Evolutionary conservation across 257 asterid genomes (phyloP), one percentile per base, ranked within the genome.

Genomic region (Solanum corneliomulleri): DNA sequence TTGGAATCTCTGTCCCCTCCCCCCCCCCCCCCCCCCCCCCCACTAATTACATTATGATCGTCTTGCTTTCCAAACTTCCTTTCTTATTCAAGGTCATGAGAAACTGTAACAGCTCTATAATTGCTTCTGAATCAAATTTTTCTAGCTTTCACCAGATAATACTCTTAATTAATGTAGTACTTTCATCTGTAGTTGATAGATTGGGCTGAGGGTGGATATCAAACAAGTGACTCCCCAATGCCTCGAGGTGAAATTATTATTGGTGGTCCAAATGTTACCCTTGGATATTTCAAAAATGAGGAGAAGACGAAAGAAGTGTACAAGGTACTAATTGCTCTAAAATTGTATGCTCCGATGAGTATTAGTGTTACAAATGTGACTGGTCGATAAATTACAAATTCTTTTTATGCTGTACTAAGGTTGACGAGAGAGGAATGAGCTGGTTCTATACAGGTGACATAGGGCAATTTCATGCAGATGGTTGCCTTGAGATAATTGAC

Each of bases 391-490:
- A 45, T 81, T 29, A 42, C 15, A 16, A 25, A 56, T n/a, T 45
- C 82, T 87, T 33, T 49, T 82, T 16, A 25, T 82, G 62, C 74
- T 88, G 71, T 68, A 35, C 64, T 23, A 90, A 97, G 98, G 95
- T 94, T 87, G 99, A 97, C 37, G 97, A 94, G 92, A 93, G 86
- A 87, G 98, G 98, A 88, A 93, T 92, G 92, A 94, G 94, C 88
- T 97, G 99, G 99, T 97, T 96, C 95, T 94, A 93, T 91, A 92
- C 98, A 0, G 99, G 99, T 78, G 99, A 97, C 86, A 85, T 97
- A 41, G 99, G 99, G 70, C 96, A 91, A 83, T 93, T 96, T 93
- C 99, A 97, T 64, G 89, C 88, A 2, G 98, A 97, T 89, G 99
- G 99, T 78, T 97, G 99, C 92, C 95, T 97, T 69, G 98, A 97